Evolutionary conservation across 805 yeast genomes (phyloP).

Genomic region (Ogataea angusta): DNA sequence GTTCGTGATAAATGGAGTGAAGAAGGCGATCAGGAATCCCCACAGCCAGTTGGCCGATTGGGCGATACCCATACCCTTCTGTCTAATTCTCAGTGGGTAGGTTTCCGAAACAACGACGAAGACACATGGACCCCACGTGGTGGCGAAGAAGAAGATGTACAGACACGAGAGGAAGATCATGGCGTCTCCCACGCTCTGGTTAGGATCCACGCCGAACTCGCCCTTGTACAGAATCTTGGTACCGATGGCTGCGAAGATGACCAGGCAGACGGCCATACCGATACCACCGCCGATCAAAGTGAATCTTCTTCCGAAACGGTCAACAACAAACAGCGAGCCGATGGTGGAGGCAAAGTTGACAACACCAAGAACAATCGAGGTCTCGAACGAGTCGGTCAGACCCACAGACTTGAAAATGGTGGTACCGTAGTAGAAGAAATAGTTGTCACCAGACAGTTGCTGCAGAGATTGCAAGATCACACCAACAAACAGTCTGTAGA

Average conservation of each 20-base stretch:
- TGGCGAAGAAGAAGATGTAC: conserved; percentile 64
- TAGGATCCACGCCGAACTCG: conserved; percentile 38
- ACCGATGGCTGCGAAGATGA: conserved; percentile 61
- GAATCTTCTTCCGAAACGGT: conserved; percentile 51
- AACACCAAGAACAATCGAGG: conserved; percentile 57
- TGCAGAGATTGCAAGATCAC: conserved; percentile 57
- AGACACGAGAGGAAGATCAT: conserved; percentile 66
- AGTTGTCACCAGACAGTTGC: conserved; percentile 63
- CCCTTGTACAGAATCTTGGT: conserved; percentile 42
- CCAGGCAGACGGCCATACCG: conserved; percentile 54
- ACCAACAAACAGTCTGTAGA: conserved; percentile 55
- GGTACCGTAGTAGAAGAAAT: conserved; percentile 65
- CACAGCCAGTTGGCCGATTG: conserved; percentile 65
- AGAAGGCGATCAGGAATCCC: conserved; percentile 55
- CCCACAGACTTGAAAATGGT: conserved; percentile 60
- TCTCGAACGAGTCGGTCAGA: conserved; percentile 50
- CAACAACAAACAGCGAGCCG: conserved; percentile 50
- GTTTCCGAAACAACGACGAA: conserved; percentile 65
- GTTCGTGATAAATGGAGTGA: conserved; percentile 53
- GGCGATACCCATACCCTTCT: conserved; percentile 62
- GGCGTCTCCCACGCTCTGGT: conserved; percentile 53
- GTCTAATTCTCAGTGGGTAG: conserved; percentile 63
- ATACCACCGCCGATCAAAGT: conserved; percentile 49
- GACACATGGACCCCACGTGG: conserved; percentile 74
- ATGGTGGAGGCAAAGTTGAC: conserved; percentile 57